Conservation (phyloP, 1,284 basidiomycete species). For the Sporisorium iseilematis-ciliati region DNA sequence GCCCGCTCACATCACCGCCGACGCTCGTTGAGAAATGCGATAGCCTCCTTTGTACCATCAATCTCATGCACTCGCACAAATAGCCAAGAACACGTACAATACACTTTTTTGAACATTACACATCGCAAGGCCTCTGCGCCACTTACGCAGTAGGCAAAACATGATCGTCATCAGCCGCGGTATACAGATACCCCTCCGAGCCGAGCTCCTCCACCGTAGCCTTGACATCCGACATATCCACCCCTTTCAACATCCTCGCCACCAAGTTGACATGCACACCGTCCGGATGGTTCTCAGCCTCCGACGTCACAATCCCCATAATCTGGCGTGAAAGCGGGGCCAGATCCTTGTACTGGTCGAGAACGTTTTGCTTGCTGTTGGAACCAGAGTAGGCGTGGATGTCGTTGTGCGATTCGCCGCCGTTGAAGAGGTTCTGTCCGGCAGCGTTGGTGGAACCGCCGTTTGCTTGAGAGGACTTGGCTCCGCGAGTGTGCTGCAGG, state of each 20-base stretch:
- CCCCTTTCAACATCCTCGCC: slow-evolving; percentile 43
- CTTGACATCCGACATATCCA: slow-evolving; percentile 49
- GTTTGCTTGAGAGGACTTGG: slow-evolving; percentile 14
- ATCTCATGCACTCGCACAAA: background rate
- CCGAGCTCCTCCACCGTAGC: slow-evolving; percentile 58
- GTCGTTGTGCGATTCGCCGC: slow-evolving; percentile 26
- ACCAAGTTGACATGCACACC: slow-evolving; percentile 56
- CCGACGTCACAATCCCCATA: slow-evolving; percentile 50
- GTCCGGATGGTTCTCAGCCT: slow-evolving; percentile 54
- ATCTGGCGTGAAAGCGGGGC: slow-evolving; percentile 47
- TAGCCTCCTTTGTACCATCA: too few species aligned
- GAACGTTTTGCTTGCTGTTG: slow-evolving; percentile 29
- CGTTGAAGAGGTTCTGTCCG: slow-evolving; percentile 8
- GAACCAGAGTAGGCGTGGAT: slow-evolving; percentile 50
- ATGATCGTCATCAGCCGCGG: slow-evolving; percentile 62
- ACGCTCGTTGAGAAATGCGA: too few species aligned
- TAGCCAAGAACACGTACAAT: background rate
- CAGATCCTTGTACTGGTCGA: slow-evolving; percentile 47
- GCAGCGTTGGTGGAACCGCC: slow-evolving; percentile 12
- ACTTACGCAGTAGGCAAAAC: slow-evolving; percentile 57
- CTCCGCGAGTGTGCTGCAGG: slow-evolving; percentile 51
- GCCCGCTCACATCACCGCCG: too few species aligned
- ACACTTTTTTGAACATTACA: slow-evolving; percentile 1
- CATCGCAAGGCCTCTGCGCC: background rate
- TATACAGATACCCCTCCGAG: slow-evolving; percentile 62